A percentile compares a stretch with the other conserved stretches of the same genome.
phyloP scores from a whole-genome alignment of 140 eudicot species.

The Cichorium intybus region DNA sequence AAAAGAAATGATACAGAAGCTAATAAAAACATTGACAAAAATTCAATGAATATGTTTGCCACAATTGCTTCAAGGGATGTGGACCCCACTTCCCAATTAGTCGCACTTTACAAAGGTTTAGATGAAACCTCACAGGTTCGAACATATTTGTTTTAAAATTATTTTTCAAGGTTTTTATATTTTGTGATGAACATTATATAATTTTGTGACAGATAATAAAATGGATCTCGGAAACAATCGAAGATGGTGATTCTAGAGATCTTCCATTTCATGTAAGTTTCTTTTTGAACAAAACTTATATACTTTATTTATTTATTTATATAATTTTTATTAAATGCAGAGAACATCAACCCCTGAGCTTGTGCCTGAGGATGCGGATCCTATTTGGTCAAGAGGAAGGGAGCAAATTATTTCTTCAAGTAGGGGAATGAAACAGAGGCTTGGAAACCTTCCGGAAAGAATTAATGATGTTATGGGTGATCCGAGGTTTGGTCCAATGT shows the following conservation, averaged over 20 bases:
- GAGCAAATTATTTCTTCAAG: slow-evolving; percentile 54
- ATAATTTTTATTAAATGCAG: slow-evolving; percentile 35
- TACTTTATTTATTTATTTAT: neutral
- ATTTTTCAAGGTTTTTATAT: neutral
- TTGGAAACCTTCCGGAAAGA: slow-evolving; percentile 30
- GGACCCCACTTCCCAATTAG: slow-evolving; percentile 88
- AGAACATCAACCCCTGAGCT: slow-evolving; percentile 77
- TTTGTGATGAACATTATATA: neutral
- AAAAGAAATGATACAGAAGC: slow-evolving; percentile 51
- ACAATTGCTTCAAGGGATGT: slow-evolving; percentile 44
- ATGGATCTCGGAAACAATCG: slow-evolving; percentile 74
- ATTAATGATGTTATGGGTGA: slow-evolving; percentile 45
- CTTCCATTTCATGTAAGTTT: slow-evolving; percentile 84
- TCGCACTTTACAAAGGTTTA: slow-evolving; percentile 86
- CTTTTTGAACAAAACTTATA: neutral
- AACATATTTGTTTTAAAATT: slow-evolving; percentile 8
- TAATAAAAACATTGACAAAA: slow-evolving; percentile 33
- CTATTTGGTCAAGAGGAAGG: slow-evolving; percentile 60
- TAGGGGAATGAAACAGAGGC: slow-evolving; percentile 44
- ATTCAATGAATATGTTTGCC: slow-evolving; percentile 39
- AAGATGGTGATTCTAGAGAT: slow-evolving; percentile 79
- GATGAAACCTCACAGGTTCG: slow-evolving; percentile 67
- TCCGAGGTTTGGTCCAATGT: slow-evolving; percentile 86
- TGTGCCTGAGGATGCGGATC: slow-evolving; percentile 75
- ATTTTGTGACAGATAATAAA: slow-evolving; percentile 55